Evolutionary conservation across 192 early-diverging fungal genomes (phyloP), one percentile per base, ranked within the genome.

Genomic region (Coemansia sp.): DNA sequence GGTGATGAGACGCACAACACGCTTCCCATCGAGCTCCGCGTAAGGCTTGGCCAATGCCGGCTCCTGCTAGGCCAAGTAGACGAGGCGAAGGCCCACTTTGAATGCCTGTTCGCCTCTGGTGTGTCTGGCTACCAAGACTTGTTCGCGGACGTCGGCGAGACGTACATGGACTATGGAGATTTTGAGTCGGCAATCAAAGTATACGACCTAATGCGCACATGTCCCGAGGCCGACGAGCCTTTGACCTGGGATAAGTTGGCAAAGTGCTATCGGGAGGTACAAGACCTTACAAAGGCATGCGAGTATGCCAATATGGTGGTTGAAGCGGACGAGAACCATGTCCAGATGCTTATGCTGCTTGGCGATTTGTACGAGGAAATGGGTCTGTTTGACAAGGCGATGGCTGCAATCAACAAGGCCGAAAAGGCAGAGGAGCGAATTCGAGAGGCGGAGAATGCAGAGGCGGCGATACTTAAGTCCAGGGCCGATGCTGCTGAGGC

Each of bases 1-100:
- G 32, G 39, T 0, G 55, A 6, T 17, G 40, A 39, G 21, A 43
- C 48, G 14, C 63, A 63, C 39, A 65, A 63, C 44, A 53, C 61
- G 8, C 71, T 97, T 27, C 95, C 95, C 0, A 66, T 95, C 1
- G 93, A 97, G 72, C 78, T 98, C 48, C 86, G 92, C 18, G 86
- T 90, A 50, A 91, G 91, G 66, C 83, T 94, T 24, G 97, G 93
- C 2, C 86, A 92, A 87, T 76, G 70, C 60, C 83, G 93, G 27
- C 41, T 97, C 32, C 75, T 83, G 67, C 53, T 93, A 29, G 90
- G 84, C 34, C 80, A 91, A 39, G 61, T 70, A 9, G 85, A 88
- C n/a, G 62, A 81, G 11, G 94, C 91, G 15, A 75, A 85, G 66
- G 14, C 8, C 18, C 79, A 81, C 40, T 57, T 76, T 38, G 61